A percentile compares a stretch with the other conserved stretches of the same genome.
Conservation (phyloP, 306 rosid species). For the Rosa lucieae region DNA sequence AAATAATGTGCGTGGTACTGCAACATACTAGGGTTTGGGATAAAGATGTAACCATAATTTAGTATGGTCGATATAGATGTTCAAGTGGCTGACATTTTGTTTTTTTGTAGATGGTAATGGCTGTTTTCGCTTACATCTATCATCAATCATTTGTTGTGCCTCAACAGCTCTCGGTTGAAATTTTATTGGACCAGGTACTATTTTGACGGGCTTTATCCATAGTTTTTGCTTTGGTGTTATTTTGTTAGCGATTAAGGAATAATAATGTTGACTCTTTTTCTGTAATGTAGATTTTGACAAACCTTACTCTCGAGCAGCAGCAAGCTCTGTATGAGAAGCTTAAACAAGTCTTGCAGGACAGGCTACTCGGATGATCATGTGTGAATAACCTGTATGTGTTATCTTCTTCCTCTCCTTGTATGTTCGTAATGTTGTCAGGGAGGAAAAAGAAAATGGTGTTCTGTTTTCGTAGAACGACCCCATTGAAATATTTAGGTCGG, state of each 20-base stretch:
- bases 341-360: slow-evolving; percentile 70
- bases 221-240: not conserved
- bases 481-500: slow-evolving; percentile 30
- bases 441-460: slow-evolving; percentile 21
- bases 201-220: not conserved
- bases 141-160: slow-evolving; percentile 85
- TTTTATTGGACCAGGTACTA: slow-evolving; percentile 81
- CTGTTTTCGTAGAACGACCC: slow-evolving; percentile 37
- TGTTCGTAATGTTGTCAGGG: slow-evolving; percentile 18
- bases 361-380: slow-evolving; percentile 38
- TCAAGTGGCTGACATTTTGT: slow-evolving; percentile 4
- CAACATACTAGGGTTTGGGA: not conserved
- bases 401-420: slow-evolving; percentile 16
- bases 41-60: not conserved
- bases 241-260: not conserved
- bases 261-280: slow-evolving; percentile 2
- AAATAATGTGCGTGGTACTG: not conserved
- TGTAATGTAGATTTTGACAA: slow-evolving; percentile 73
- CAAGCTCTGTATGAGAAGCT: slow-evolving; percentile 63
- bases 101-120: slow-evolving; percentile 92
- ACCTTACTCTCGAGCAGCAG: slow-evolving; percentile 81
- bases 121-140: slow-evolving; percentile 91
- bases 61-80: no score
- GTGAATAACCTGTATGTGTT: slow-evolving; percentile 27
- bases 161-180: slow-evolving; percentile 74